These are phyloP conservation scores for Solanum megistacrolobum DNA, from an alignment of 257 asterid genomes.

Conservation along the genomic window DNA sequence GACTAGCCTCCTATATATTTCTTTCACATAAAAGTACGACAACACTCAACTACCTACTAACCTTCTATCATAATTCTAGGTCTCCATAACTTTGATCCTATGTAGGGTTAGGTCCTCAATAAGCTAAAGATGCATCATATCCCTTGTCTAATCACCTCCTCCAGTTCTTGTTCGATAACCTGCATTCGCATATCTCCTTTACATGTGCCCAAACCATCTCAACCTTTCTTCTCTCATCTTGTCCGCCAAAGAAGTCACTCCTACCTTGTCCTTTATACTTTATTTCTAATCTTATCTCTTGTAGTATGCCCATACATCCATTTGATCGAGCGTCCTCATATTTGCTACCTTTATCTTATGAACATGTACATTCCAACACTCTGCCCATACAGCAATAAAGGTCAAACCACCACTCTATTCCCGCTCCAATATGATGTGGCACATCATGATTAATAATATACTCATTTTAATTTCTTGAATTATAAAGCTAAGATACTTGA, in stretches of 20 bases:
- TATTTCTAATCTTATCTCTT: not conserved
- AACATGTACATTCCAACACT: not conserved
- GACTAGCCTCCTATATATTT: not conserved
- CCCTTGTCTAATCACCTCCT: not conserved
- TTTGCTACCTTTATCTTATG: not conserved
- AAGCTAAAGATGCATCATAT: not conserved
- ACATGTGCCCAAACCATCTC: not conserved
- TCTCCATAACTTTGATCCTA: not conserved
- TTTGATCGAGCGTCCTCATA: not conserved
- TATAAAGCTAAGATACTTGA: not conserved
- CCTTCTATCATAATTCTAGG: not conserved
- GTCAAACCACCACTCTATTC: not conserved
- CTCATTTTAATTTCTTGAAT: not conserved
- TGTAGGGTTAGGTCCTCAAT: not conserved
- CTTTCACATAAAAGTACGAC: not conserved
- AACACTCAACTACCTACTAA: not conserved
- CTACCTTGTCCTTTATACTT: not conserved
- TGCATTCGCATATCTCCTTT: not conserved
- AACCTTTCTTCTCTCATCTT: not conserved
- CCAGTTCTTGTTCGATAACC: not conserved
- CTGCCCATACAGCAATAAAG: not conserved
- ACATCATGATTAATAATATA: not conserved
- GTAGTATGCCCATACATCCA: not conserved
- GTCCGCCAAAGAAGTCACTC: not conserved
- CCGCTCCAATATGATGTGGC: not conserved